These are phyloP conservation scores for Sarocladium kiliense DNA, from an alignment of 2,329 filamentous ascomycete species.

Conservation along the genomic window DNA sequence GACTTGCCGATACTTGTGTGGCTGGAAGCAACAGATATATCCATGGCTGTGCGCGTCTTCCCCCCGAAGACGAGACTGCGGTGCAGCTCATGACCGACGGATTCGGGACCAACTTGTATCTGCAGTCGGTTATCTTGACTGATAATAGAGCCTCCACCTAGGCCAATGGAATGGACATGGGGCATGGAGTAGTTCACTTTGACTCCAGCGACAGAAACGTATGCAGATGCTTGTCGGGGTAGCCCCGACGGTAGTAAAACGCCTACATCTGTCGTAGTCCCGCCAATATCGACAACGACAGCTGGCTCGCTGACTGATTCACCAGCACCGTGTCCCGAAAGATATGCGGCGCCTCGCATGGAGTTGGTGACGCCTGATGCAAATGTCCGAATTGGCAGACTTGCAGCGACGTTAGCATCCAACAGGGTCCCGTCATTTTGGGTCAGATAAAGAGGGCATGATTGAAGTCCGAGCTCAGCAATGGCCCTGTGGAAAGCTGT, in stretches of 20 bases:
- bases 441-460: slow-evolving; percentile 54
- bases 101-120: slow-evolving; percentile 48
- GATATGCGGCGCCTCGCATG: slow-evolving; percentile 57
- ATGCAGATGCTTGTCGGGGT: slow-evolving; percentile 57
- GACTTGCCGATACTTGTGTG: slow-evolving; percentile 25
- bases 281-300: slow-evolving; percentile 63
- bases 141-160: slow-evolving; percentile 54
- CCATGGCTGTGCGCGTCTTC: slow-evolving; percentile 44
- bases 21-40: slow-evolving; percentile 39
- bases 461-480: slow-evolving; percentile 35
- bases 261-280: slow-evolving; percentile 62
- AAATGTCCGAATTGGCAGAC: slow-evolving; percentile 56
- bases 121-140: slow-evolving; percentile 20
- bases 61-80: slow-evolving; percentile 49
- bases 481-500: slow-evolving; percentile 49
- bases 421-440: slow-evolving; percentile 61
- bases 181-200: slow-evolving; percentile 56
- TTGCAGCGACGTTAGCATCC: slow-evolving; percentile 45
- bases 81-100: slow-evolving; percentile 46
- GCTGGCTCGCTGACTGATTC: background rate
- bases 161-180: slow-evolving; percentile 54
- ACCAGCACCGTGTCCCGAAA: slow-evolving; percentile 32
- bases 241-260: slow-evolving; percentile 57
- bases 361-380: slow-evolving; percentile 60
- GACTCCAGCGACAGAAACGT: slow-evolving; percentile 57